Evolutionary conservation across 129 eudicot species (phyloP).

Genomic region (Escallonia herrerae): DNA sequence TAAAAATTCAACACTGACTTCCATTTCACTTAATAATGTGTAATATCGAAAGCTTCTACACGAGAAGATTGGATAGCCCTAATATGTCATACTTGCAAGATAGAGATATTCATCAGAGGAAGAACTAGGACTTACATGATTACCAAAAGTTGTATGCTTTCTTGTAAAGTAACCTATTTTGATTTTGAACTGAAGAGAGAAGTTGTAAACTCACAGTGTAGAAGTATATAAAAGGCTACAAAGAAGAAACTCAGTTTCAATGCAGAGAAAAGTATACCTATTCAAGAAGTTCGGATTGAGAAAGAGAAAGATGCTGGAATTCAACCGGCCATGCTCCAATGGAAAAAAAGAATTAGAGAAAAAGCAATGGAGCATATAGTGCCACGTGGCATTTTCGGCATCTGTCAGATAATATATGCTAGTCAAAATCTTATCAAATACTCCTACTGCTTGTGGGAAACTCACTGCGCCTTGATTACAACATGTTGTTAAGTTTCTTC

Average conservation of each 20-base stretch:
- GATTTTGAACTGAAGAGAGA: background rate
- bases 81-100: no score
- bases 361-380: constrained; percentile 44
- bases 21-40: no score
- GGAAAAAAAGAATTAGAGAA: constrained; percentile 12
- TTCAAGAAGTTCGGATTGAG: constrained; percentile 4
- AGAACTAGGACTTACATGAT: constrained; percentile 17
- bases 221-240: background rate
- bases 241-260: constrained; percentile 4
- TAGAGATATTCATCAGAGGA: no score
- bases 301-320: constrained; percentile 38
- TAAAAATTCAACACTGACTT: no score
- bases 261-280: constrained; percentile 1
- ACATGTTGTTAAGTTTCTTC: no score
- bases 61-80: no score
- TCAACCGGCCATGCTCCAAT: constrained; percentile 35
- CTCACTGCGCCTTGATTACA: no score
- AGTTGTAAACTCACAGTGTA: no score
- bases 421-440: constrained; percentile 29
- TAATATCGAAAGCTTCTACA: no score
- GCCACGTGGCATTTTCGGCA: constrained; percentile 45
- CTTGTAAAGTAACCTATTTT: constrained; percentile 2
- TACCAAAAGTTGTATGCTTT: background rate
- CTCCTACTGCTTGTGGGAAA: background rate
- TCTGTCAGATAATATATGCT: constrained; percentile 21